These are phyloP conservation scores for Rhododendron simsii DNA, from an alignment of 148 eudicot genomes.

Conservation along the genomic window DNA sequence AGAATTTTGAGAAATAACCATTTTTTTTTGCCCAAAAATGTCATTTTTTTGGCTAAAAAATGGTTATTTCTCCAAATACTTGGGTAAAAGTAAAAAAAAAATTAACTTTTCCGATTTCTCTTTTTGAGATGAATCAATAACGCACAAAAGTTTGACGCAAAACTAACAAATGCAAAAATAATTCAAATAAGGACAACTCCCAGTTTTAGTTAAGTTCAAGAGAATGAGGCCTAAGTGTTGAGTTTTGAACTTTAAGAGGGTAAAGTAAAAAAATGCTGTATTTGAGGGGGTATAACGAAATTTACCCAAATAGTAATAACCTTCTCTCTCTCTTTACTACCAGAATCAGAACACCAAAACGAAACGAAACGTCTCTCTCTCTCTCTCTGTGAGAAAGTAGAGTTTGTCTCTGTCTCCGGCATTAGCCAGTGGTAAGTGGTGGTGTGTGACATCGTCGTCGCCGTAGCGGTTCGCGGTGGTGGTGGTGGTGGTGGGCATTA, in stretches of 20 bases:
- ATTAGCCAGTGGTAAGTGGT: background rate
- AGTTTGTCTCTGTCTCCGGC: background rate
- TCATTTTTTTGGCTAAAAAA: too few relatives aligned
- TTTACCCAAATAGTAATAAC: background rate
- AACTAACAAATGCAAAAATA: too few relatives aligned
- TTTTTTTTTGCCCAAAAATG: too few relatives aligned
- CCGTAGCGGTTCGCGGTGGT: background rate
- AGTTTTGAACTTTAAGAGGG: background rate
- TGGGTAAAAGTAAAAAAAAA: too few relatives aligned
- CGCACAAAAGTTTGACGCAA: too few relatives aligned
- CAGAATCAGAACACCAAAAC: conserved; percentile 13
- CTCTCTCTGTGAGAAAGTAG: background rate
- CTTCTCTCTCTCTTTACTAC: background rate
- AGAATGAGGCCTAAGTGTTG: background rate
- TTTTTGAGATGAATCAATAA: too few relatives aligned
- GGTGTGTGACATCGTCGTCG: background rate
- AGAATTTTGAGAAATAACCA: too few relatives aligned
- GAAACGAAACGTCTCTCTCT: conserved; percentile 19
- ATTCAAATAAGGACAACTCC: too few relatives aligned
- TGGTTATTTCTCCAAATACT: too few relatives aligned
- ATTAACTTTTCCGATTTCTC: too few relatives aligned
- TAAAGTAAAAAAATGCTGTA: too few relatives aligned
- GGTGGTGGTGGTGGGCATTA: background rate
- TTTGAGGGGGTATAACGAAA: background rate
- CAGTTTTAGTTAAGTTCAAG: too few relatives aligned